A percentile compares a stretch with the other conserved stretches of the same genome.
phyloP scores from a whole-genome alignment of 306 rosid species.

The Sindora glabra region DNA sequence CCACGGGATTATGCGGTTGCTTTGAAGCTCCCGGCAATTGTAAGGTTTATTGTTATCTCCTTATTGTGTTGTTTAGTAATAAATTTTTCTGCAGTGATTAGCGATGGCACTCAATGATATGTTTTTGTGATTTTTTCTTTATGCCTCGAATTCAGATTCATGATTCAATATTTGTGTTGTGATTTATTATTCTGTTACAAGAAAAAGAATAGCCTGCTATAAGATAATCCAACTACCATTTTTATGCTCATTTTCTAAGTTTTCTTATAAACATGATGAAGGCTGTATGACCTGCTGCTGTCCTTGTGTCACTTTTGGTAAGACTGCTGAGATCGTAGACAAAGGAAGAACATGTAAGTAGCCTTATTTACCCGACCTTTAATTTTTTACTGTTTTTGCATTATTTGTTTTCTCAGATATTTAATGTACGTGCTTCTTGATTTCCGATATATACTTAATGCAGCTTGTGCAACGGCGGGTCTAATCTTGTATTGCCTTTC shows the following conservation, averaged over 20 bases:
- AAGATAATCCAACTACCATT: too few relatives aligned
- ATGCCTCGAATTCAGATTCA: too few relatives aligned
- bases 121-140: too few relatives aligned
- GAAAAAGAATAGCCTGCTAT: too few relatives aligned
- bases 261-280: background rate
- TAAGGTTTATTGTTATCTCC: background rate
- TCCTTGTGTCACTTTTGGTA: constrained; percentile 20
- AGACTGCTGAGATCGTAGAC: constrained; percentile 22
- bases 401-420: background rate
- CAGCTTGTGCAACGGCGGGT: constrained; percentile 19
- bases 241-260: too few relatives aligned
- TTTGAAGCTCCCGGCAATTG: constrained; percentile 24
- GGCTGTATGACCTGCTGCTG: constrained; percentile 24
- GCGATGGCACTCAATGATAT: too few relatives aligned
- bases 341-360: constrained; percentile 28
- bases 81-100: too few relatives aligned
- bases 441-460: background rate
- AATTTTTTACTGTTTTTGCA: too few relatives aligned
- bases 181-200: too few relatives aligned
- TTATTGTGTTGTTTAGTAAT: too few relatives aligned
- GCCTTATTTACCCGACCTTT: background rate
- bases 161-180: too few relatives aligned
- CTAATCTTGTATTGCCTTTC: background rate
- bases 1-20: constrained; percentile 27
- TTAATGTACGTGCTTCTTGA: background rate